Evolutionary conservation across 768 basidiomycete genomes (phyloP).

Genomic region (Naganishia kalamii): DNA sequence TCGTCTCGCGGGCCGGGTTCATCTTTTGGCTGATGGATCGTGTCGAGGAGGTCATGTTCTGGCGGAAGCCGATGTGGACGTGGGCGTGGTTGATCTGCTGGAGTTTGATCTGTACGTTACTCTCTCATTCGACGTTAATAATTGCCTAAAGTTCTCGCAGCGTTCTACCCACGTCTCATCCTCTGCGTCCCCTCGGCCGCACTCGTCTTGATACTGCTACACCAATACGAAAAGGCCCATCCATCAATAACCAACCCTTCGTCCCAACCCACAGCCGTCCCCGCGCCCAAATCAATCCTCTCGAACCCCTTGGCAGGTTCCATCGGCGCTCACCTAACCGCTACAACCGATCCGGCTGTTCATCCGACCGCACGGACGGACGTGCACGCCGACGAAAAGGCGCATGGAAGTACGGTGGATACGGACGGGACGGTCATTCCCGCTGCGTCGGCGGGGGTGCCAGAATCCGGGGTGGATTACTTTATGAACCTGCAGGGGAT

Average conservation of each 20-base stretch:
- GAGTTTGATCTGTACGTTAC: constrained; percentile 66
- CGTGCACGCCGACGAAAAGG: not conserved
- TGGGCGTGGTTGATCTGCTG: constrained; percentile 68
- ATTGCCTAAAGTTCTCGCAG: constrained; percentile 51
- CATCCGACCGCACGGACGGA: constrained; percentile 9
- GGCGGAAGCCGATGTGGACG: constrained; percentile 71
- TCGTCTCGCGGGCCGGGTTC: constrained; percentile 67
- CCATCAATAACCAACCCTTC: constrained; percentile 36
- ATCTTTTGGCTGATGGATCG: constrained; percentile 87
- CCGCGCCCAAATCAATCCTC: constrained; percentile 24
- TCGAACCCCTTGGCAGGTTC: constrained; percentile 10
- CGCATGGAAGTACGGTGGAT: constrained; percentile 18
- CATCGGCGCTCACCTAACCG: constrained; percentile 17
- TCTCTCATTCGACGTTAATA: no score
- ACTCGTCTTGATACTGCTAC: constrained; percentile 62
- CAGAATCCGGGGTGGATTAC: constrained; percentile 70
- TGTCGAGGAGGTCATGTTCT: constrained; percentile 73
- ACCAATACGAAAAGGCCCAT: constrained; percentile 54
- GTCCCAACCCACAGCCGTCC: constrained; percentile 38
- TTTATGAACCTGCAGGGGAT: constrained; percentile 81
- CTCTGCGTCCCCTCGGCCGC: constrained; percentile 63
- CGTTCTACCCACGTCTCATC: constrained; percentile 67
- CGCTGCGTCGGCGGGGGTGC: constrained; percentile 38
- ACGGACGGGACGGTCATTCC: constrained; percentile 33
- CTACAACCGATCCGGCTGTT: constrained; percentile 10